Evolutionary conservation across 208 protist species (phyloP).

Genomic region (Porcisia deanei): DNA sequence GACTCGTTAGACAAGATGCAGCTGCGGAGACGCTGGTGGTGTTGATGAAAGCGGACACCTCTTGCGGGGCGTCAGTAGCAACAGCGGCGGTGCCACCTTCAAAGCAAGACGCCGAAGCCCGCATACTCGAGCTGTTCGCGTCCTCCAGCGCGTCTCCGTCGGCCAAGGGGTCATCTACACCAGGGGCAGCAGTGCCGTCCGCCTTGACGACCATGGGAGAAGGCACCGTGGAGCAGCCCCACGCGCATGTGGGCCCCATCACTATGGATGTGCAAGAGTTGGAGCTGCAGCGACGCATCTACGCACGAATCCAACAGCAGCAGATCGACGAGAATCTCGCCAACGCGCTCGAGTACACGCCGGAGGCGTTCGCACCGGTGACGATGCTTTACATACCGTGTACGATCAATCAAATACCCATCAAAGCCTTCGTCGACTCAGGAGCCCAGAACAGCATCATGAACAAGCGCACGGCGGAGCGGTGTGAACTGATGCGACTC

Average conservation of each 20-base stretch:
- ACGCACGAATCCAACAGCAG: slow-evolving; percentile 76
- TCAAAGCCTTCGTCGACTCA: slow-evolving; percentile 96
- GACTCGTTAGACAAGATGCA: not conserved
- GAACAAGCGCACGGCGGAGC: slow-evolving; percentile 71
- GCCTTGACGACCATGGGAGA: too few relatives aligned
- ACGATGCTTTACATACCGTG: slow-evolving; percentile 94
- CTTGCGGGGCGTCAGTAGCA: slow-evolving; percentile 1
- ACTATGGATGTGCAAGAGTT: slow-evolving; percentile 53
- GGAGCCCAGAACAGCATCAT: slow-evolving; percentile 90
- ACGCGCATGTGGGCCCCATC: not conserved
- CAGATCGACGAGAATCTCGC: slow-evolving; percentile 92
- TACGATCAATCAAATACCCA: slow-evolving; percentile 84
- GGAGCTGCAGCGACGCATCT: slow-evolving; percentile 74
- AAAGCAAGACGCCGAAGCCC: not conserved
- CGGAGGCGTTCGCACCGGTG: slow-evolving; percentile 91
- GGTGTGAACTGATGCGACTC: slow-evolving; percentile 87
- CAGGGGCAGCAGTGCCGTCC: too few relatives aligned
- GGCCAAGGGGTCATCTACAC: too few relatives aligned
- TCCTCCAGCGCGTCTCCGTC: not conserved
- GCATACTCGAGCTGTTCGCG: slow-evolving; percentile 35
- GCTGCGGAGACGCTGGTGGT: slow-evolving; percentile 16
- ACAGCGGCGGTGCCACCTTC: not conserved
- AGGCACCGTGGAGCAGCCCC: not conserved
- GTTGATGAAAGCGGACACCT: not conserved
- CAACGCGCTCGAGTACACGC: slow-evolving; percentile 93